phyloP scores from a whole-genome alignment of 2,329 filamentous ascomycete species.

The Neospermospora avenae region DNA sequence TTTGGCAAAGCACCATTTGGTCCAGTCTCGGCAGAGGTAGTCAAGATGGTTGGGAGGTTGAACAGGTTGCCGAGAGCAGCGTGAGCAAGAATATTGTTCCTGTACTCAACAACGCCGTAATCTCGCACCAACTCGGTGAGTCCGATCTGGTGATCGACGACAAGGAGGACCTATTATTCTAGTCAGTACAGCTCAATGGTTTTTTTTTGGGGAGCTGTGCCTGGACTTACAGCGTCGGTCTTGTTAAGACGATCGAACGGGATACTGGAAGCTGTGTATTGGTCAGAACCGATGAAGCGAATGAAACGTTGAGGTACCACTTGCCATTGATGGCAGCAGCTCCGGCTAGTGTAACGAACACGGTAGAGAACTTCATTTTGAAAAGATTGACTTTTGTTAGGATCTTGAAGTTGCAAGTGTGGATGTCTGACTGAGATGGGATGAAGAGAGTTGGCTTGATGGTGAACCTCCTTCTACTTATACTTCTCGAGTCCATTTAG shows the following conservation, averaged over 20 bases:
- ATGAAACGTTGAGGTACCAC: not conserved
- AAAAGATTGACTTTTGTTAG: not conserved
- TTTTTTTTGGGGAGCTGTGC: not conserved
- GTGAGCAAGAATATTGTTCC: slow-evolving; percentile 65
- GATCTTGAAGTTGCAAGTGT: slow-evolving; percentile 4
- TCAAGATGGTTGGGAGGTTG: slow-evolving; percentile 65
- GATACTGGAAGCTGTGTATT: slow-evolving; percentile 16
- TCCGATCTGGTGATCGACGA: slow-evolving; percentile 59
- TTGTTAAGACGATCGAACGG: slow-evolving; percentile 37
- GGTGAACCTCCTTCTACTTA: not conserved
- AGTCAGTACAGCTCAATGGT: not conserved
- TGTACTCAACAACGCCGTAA: slow-evolving; percentile 62
- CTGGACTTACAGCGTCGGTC: slow-evolving; percentile 31
- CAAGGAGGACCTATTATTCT: slow-evolving; percentile 46
- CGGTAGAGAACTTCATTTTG: slow-evolving; percentile 30
- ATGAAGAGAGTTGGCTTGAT: not conserved
- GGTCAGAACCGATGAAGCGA: not conserved
- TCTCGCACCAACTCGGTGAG: slow-evolving; percentile 61
- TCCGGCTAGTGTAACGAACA: slow-evolving; percentile 21
- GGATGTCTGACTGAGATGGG: slow-evolving; percentile 1
- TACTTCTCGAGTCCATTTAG: not conserved
- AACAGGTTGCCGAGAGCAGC: slow-evolving; percentile 64
- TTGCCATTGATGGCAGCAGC: slow-evolving; percentile 18
- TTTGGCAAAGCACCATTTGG: slow-evolving; percentile 70
- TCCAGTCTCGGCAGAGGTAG: slow-evolving; percentile 63